phyloP scores from a whole-genome alignment of 169 alveolate species.

The Plasmodium fragile region DNA sequence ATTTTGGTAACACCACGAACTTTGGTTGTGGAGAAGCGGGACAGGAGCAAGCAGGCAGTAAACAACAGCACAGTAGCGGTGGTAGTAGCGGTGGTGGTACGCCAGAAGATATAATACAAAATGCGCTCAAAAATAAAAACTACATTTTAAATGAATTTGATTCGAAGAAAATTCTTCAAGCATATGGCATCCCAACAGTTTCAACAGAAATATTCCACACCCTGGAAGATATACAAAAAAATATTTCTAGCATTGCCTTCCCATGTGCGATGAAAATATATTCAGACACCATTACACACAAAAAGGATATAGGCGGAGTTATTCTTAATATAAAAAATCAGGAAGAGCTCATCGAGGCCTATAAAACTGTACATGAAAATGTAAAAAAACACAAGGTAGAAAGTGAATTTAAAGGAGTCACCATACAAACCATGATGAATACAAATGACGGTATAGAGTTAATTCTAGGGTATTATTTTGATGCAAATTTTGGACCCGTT shows the following conservation, averaged over 20 bases:
- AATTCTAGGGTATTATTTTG: conserved; percentile 80
- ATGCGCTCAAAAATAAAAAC: conserved; percentile 34
- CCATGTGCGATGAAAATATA: conserved; percentile 84
- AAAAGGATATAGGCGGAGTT: conserved; percentile 85
- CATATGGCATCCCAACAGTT: conserved; percentile 77
- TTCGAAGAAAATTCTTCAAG: conserved; percentile 75
- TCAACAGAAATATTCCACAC: conserved; percentile 57
- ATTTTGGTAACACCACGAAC: background rate
- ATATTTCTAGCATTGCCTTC: background rate
- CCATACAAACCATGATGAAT: conserved; percentile 80
- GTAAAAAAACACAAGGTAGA: conserved; percentile 64
- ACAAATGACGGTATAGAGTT: conserved; percentile 77
- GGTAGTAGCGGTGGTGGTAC: background rate
- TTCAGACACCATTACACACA: conserved; percentile 80
- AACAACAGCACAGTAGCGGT: too few relatives aligned
- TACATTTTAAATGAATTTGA: conserved; percentile 76
- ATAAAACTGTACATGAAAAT: conserved; percentile 62
- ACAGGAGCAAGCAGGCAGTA: background rate
- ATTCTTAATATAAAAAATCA: conserved; percentile 73
- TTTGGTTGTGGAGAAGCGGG: background rate
- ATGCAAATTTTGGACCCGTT: conserved; percentile 84
- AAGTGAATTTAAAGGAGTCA: conserved; percentile 83
- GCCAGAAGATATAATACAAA: conserved; percentile 51
- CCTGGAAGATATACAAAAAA: conserved; percentile 54
- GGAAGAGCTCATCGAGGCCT: conserved; percentile 67